Percentiles rank a stretch among this genome's conserved stretches.
These are phyloP conservation scores for Aspergillus funiculosus DNA, from an alignment of 495 filamentous ascomycete species.

Conservation along the genomic window DNA sequence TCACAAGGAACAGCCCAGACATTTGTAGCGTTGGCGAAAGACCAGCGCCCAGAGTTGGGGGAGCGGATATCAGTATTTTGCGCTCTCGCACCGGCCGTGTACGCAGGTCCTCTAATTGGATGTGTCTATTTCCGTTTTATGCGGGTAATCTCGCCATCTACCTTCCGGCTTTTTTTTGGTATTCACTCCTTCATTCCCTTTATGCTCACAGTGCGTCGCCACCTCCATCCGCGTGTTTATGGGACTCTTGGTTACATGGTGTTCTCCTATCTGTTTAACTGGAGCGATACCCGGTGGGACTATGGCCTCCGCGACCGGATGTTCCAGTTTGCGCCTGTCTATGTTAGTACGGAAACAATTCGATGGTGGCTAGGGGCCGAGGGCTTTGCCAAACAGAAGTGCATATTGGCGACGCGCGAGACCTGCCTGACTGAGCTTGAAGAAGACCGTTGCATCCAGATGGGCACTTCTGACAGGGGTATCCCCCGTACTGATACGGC, in stretches of 20 bases:
- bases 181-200: conserved; percentile 93
- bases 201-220: conserved; percentile 79
- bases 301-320: conserved; percentile 69
- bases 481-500: conserved; percentile 44
- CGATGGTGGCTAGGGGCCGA: conserved; percentile 92
- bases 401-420: conserved; percentile 76
- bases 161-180: conserved; percentile 82
- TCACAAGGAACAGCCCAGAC: conserved; percentile 91
- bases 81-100: conserved; percentile 84
- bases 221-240: conserved; percentile 62
- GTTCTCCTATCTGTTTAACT: conserved; percentile 85
- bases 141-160: conserved; percentile 63
- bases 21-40: conserved; percentile 83
- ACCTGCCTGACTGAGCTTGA: conserved; percentile 58
- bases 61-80: conserved; percentile 86
- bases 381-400: conserved; percentile 86
- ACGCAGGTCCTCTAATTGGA: conserved; percentile 80
- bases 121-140: conserved; percentile 93
- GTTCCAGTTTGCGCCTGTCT: conserved; percentile 90
- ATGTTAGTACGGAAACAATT: conserved; percentile 86
- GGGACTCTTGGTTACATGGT: conserved; percentile 85
- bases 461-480: conserved; percentile 15
- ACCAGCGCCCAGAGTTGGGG: conserved; percentile 85
- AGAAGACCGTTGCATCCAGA: conserved; percentile 39
- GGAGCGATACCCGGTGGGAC: conserved; percentile 86